Conservation (phyloP, 2,329 filamentous ascomycete genomes). For the Claviceps fusiformis region DNA sequence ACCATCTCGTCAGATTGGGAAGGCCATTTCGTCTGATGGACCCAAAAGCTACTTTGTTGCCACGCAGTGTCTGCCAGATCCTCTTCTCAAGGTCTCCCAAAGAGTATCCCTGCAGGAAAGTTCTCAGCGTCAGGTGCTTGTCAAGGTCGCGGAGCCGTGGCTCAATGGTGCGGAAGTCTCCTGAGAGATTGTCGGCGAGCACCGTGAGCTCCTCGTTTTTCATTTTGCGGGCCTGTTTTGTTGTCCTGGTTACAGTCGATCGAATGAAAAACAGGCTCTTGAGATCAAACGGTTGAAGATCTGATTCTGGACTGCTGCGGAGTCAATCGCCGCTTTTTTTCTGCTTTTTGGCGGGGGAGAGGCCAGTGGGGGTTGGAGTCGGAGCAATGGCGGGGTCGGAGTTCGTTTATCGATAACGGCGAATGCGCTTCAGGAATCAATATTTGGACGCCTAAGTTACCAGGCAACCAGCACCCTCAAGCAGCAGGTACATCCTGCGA, state of each 20-base stretch:
- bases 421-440: background rate
- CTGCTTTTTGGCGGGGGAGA: no score
- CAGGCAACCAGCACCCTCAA: constrained; percentile 7
- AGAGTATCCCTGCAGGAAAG: constrained; percentile 71
- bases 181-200: constrained; percentile 36
- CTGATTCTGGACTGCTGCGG: no score
- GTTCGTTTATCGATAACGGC: background rate
- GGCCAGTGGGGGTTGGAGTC: constrained; percentile 7
- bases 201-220: constrained; percentile 42
- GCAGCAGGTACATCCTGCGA: background rate
- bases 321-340: constrained; percentile 9
- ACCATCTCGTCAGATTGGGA: constrained; percentile 74
- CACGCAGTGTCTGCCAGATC: constrained; percentile 70
- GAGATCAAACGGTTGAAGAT: background rate
- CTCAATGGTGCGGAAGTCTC: constrained; percentile 75
- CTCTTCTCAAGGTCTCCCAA: constrained; percentile 66
- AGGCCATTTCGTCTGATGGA: constrained; percentile 68
- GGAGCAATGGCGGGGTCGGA: constrained; percentile 11
- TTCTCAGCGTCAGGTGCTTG: constrained; percentile 74
- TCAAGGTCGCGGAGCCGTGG: constrained; percentile 63
- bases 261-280: background rate
- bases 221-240: constrained; percentile 26
- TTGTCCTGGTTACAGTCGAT: background rate
- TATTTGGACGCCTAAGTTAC: constrained; percentile 13
- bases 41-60: constrained; percentile 71